phyloP scores from a whole-genome alignment of 257 asterid genomes.

The Solanum chaucha region DNA sequence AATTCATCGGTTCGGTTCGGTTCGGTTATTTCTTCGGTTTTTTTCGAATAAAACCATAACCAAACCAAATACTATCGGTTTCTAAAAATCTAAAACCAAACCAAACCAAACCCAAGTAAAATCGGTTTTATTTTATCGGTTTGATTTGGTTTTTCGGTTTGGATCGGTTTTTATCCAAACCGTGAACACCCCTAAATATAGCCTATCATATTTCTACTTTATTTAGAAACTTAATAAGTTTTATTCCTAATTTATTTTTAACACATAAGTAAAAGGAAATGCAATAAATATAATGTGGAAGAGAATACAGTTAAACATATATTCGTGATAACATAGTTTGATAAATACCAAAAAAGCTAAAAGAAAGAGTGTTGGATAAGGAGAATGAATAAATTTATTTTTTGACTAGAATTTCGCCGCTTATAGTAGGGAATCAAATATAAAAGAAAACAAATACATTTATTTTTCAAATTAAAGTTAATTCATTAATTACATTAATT shows the following conservation, averaged over 20 bases:
- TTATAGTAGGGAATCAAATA: not conserved
- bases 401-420: not conserved
- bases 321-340: not conserved
- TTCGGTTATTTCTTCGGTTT: too few relatives aligned
- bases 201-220: not conserved
- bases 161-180: too few relatives aligned
- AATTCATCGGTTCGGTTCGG: too few relatives aligned
- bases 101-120: too few relatives aligned
- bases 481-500: not conserved
- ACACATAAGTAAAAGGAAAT: not conserved
- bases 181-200: too few relatives aligned
- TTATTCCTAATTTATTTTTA: not conserved
- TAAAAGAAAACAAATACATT: not conserved
- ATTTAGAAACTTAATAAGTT: not conserved
- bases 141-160: too few relatives aligned
- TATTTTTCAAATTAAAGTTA: not conserved
- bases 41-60: too few relatives aligned
- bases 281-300: not conserved
- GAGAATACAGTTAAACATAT: not conserved
- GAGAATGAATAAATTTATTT: not conserved
- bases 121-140: too few relatives aligned
- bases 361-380: not conserved
- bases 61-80: too few relatives aligned
- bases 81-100: too few relatives aligned
- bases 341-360: not conserved